Evolutionary conservation across 176 grass and related monocot species (phyloP), one percentile per base, ranked within the genome.

Genomic region (Lolium perenne): DNA sequence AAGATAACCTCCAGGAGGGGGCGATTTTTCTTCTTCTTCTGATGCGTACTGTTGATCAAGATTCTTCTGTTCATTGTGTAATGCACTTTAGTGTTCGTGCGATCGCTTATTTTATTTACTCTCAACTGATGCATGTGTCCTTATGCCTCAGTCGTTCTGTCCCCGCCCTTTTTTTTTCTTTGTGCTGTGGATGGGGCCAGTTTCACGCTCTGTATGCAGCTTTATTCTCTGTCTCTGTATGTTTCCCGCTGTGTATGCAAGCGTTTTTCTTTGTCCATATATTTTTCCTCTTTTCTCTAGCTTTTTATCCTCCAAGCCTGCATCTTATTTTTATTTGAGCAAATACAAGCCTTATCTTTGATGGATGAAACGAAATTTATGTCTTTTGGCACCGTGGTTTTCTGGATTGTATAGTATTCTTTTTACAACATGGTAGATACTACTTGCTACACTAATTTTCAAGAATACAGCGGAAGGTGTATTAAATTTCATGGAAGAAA

Each of bases 121-220:
- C 55, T 14, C 45, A 84, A 32, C 80, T 60, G 87, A 15, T 48
- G 25, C 73, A 72, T 88, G 87, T 88, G 75, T 88, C 80, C 17
- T 74, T 65, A 23, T 89, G 82, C 74, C 82, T 63, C 20, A 9
- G 47, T 76, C 58, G 2, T 22, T 67, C 80, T 38, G n/a, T 57
- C 43, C 38, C 1, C 16, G 16, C 21, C 11, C 4, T 68, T 38
- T 50, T 35, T 35, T 35, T 49, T 40, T 53, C 25, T 62, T 78
- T 43, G 20, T 62, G 29, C 74, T 88, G 63, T 78, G 23, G 60
- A 83, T 88, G 62, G 86, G 76, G 20, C 80, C 26, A 38, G 26
- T 38, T 68, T 68, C 15, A 7, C 65, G 32, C 65, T 68, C 6
- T 68, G 32, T 68, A 18, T 68, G 65, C 65, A 38, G 66, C 66